Evolutionary conservation across 2,329 filamentous ascomycete species (phyloP), one percentile per base, ranked within the genome.

Genomic region (Monosporascus sp.): DNA sequence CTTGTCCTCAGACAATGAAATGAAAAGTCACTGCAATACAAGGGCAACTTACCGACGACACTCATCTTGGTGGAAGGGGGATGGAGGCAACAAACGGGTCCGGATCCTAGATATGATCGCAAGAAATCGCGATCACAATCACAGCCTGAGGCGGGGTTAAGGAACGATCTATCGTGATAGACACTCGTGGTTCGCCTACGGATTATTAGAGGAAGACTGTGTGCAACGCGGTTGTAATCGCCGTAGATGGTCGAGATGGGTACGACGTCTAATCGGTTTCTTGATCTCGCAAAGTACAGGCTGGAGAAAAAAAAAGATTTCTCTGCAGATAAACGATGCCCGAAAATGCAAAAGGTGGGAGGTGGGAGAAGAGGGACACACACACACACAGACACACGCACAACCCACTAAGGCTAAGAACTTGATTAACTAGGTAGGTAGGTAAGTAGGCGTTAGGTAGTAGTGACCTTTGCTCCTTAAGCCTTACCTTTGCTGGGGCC

Each of bases 11-110:
- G 37, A 50, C 18, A 41, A 50, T 45, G 45, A 53, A 39, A 45
- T 36, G 31, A 35, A 14, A 35, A 5, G 31, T 5, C 31, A 1
- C 31, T 35, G 11, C 11, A 35, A 11, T 35, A 14, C 39, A 43
- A 52, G 55, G 52, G 50, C n/a, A 31, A 58, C 63, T 60, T 73
- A 80, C 78, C 78, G 63, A 81, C 78, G 68, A 81, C 78, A 72
- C 74, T 78, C 78, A 81, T 67, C 38, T 65, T 81, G 73, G 60
- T 75, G 70, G 68, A 65, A 62, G 67, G 57, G 62, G 60, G 50
- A 47, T 35, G 50, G 52, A 24, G 47, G 61, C 55, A 60, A 60
- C 58, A 59, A 61, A 56, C 31, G 45, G 25, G 36, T 25, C 46
- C 37, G 24, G 37, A 36, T 60, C 35, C n/a, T 46, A 24, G 43